phyloP scores from a whole-genome alignment of 768 basidiomycete genomes.

The Calocybe cyanea region DNA sequence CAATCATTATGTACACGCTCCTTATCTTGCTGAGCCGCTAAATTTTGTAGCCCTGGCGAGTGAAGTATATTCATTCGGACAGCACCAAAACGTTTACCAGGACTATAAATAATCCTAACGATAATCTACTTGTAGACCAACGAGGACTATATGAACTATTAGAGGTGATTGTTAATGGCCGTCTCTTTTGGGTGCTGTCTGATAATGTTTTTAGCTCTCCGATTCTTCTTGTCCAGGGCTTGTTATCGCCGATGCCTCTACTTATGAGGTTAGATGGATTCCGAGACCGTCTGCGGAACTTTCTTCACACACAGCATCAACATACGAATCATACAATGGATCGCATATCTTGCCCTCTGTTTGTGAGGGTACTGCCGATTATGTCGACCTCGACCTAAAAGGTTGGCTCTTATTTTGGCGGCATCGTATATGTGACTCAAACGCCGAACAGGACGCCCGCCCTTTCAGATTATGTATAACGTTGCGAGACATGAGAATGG shows the following conservation, averaged over 20 bases:
- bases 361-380: constrained; percentile 77
- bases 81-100: constrained; percentile 36
- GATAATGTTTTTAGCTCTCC: constrained; percentile 53
- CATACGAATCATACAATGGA: constrained; percentile 60
- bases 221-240: constrained; percentile 86
- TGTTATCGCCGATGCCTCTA: constrained; percentile 54
- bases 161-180: constrained; percentile 43
- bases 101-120: constrained; percentile 61
- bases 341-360: constrained; percentile 73
- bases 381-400: constrained; percentile 80
- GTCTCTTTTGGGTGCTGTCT: neutral
- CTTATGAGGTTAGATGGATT: constrained; percentile 75
- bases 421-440: neutral
- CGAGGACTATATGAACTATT: constrained; percentile 73
- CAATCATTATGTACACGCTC: neutral
- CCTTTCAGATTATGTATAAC: constrained; percentile 91
- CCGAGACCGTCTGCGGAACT: constrained; percentile 74
- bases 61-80: constrained; percentile 64
- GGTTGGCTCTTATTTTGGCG: constrained; percentile 38
- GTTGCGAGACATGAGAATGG: constrained; percentile 71
- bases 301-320: constrained; percentile 51
- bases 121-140: constrained; percentile 66
- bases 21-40: constrained; percentile 1
- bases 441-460: constrained; percentile 66
- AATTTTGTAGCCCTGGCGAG: constrained; percentile 72